Conservation (phyloP, 768 basidiomycete genomes). For the Kwoniella shandongensis region DNA sequence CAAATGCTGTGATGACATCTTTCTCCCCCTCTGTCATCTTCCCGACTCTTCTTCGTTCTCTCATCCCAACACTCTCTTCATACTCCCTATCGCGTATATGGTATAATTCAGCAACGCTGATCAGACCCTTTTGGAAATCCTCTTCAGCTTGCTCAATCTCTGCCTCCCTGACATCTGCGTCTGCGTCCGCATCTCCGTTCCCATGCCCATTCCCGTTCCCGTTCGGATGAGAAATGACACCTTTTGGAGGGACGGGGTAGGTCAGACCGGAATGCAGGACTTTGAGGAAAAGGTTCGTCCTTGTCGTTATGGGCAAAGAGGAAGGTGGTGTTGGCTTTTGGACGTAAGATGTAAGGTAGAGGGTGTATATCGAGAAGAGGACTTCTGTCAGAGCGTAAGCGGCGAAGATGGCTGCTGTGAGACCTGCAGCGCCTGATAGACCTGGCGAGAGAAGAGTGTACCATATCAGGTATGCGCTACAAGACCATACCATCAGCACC, state of each 20-base stretch:
- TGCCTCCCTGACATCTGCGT: constrained; percentile 1
- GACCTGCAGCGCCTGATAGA: constrained; percentile 10
- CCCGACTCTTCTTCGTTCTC: constrained; percentile 27
- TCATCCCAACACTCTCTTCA: constrained; percentile 30
- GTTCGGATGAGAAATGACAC: not conserved
- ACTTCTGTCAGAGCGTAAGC: constrained; percentile 43
- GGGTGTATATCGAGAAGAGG: constrained; percentile 35
- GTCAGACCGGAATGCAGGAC: constrained; percentile 34
- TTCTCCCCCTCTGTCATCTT: constrained; percentile 31
- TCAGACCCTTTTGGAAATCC: constrained; percentile 17
- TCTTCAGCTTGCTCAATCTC: constrained; percentile 11
- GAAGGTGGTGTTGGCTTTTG: constrained; percentile 36
- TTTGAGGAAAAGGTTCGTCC: constrained; percentile 30
- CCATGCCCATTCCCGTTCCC: not conserved
- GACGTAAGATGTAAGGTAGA: constrained; percentile 36
- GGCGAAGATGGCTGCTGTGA: constrained; percentile 39
- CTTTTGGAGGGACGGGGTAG: constrained; percentile 21
- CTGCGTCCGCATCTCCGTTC: not conserved
- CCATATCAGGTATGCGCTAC: constrained; percentile 44
- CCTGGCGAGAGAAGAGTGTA: constrained; percentile 27
- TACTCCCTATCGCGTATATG: constrained; percentile 32
- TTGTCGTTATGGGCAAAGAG: constrained; percentile 23
- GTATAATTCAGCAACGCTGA: constrained; percentile 14
- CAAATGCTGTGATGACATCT: constrained; percentile 30
- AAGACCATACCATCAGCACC: too few relatives aligned